Percentiles rank a stretch among this genome's conserved stretches.
phyloP scores from a whole-genome alignment of 2,329 filamentous ascomycete species.

The Exophiala lecanii-corni region DNA sequence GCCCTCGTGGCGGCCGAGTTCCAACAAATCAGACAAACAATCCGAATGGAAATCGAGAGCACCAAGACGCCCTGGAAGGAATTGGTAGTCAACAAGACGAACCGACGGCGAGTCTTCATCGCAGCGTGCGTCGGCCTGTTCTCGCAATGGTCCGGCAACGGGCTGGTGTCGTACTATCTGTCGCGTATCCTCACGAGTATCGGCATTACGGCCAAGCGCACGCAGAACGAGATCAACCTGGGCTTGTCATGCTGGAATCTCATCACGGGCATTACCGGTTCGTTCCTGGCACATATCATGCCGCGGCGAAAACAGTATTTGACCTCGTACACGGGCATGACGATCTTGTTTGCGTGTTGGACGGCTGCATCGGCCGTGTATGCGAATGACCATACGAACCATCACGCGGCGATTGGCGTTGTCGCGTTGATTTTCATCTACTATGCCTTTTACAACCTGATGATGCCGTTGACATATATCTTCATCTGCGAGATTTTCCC shows the following conservation, averaged over 20 bases:
- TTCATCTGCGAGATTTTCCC: conserved; percentile 41
- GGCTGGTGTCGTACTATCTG: conserved; percentile 37
- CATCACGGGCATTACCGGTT: conserved; percentile 33
- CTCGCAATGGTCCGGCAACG: conserved; percentile 55
- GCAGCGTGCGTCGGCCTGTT: conserved; percentile 51
- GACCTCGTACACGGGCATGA: conserved; percentile 15
- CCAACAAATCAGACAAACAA: conserved; percentile 48
- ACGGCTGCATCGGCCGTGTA: conserved; percentile 16
- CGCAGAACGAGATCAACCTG: conserved; percentile 39
- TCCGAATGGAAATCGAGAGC: conserved; percentile 52
- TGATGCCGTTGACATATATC: conserved; percentile 16
- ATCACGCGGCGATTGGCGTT: conserved; percentile 27
- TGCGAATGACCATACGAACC: conserved; percentile 13
- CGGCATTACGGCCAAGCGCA: conserved; percentile 33
- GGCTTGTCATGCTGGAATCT: conserved; percentile 35
- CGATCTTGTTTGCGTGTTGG: conserved; percentile 15
- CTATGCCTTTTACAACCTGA: conserved; percentile 37
- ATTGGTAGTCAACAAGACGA: conserved; percentile 56
- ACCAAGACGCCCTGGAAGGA: conserved; percentile 51
- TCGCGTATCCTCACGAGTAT: conserved; percentile 35
- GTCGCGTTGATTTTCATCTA: conserved; percentile 43
- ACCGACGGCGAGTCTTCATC: conserved; percentile 52
- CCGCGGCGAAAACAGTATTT: conserved; percentile 13
- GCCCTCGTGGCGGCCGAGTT: conserved; percentile 26
- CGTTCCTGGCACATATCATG: conserved; percentile 27